A percentile compares a stretch with the other conserved stretches of the same genome.
Evolutionary conservation across 2,329 filamentous ascomycete genomes (phyloP).

Genomic region (Fusarium falciforme): DNA sequence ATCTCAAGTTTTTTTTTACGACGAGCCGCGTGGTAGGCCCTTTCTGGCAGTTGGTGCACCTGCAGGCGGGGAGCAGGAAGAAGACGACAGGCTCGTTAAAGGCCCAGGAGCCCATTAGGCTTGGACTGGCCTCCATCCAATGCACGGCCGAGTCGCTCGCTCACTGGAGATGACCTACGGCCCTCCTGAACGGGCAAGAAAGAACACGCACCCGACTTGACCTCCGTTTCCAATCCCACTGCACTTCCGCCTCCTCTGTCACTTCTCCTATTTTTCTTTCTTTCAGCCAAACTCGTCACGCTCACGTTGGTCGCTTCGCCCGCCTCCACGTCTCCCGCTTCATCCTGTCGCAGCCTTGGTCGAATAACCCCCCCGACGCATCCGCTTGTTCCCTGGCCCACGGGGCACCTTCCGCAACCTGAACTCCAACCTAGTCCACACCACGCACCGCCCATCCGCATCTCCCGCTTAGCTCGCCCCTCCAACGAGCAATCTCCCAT

Average conservation of each 20-base stretch:
- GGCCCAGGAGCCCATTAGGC: constrained; percentile 7
- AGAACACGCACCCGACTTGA: constrained; percentile 20
- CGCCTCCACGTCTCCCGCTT: constrained; percentile 4
- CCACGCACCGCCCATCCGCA: constrained; percentile 39
- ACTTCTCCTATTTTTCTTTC: constrained; percentile 1
- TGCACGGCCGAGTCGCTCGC: constrained; percentile 12
- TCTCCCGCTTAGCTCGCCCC: constrained; percentile 41
- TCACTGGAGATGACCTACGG: constrained; percentile 16
- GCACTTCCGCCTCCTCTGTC: constrained; percentile 21
- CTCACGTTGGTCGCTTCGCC: background rate
- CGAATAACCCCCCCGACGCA: constrained; percentile 25
- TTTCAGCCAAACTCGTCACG: background rate
- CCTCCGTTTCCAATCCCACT: constrained; percentile 28
- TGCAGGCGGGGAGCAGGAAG: constrained; percentile 10
- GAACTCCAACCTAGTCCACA: constrained; percentile 20
- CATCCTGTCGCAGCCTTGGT: constrained; percentile 11
- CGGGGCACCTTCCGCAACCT: constrained; percentile 36
- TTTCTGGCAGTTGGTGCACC: constrained; percentile 23
- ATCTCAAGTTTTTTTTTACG: too few species aligned
- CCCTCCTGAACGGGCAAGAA: constrained; percentile 8
- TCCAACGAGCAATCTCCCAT: constrained; percentile 40
- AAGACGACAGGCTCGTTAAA: constrained; percentile 35
- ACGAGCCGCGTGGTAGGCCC: constrained; percentile 8
- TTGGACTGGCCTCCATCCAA: background rate
- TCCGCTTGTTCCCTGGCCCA: constrained; percentile 28